A percentile compares a stretch with the other conserved stretches of the same genome.
These are phyloP conservation scores for Barnettozyma vustinii DNA, from an alignment of 805 yeast genomes.

Conservation along the genomic window DNA sequence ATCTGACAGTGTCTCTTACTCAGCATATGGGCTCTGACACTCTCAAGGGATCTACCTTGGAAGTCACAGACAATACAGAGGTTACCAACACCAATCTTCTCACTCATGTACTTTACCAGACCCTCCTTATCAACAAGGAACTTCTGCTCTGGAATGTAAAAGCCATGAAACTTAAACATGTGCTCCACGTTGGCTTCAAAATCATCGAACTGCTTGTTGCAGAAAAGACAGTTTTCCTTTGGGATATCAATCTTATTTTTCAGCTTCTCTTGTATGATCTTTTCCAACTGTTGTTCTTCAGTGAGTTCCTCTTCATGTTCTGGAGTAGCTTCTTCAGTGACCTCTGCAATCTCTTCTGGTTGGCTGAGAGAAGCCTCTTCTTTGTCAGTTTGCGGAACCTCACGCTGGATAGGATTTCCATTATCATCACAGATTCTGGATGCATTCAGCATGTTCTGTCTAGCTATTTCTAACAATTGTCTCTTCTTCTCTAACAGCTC, in stretches of 20 bases:
- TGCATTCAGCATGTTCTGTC: conserved; percentile 31
- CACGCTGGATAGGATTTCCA: conserved; percentile 3
- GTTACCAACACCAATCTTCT: conserved; percentile 89
- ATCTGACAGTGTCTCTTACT: conserved; percentile 83
- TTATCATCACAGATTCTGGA: conserved; percentile 10
- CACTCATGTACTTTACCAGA: conserved; percentile 71
- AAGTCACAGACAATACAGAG: conserved; percentile 79
- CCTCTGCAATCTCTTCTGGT: conserved; percentile 6
- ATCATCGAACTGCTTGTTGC: conserved; percentile 39
- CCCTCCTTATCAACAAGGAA: conserved; percentile 71
- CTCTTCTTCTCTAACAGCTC: conserved; percentile 36
- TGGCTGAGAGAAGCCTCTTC: not conserved
- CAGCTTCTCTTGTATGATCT: conserved; percentile 33
- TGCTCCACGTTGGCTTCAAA: conserved; percentile 57
- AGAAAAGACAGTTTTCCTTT: conserved; percentile 47
- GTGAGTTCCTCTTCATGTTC: conserved; percentile 28
- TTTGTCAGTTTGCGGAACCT: conserved; percentile 3
- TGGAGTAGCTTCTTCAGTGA: not conserved
- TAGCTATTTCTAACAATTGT: conserved; percentile 35
- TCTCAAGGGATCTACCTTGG: conserved; percentile 80
- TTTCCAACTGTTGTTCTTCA: conserved; percentile 34
- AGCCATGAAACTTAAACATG: conserved; percentile 75
- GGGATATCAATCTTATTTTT: conserved; percentile 42
- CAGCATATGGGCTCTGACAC: conserved; percentile 87
- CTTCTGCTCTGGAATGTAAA: conserved; percentile 79